Conservation (phyloP, 495 filamentous ascomycete species). For the Hypoxylon trugodes region DNA sequence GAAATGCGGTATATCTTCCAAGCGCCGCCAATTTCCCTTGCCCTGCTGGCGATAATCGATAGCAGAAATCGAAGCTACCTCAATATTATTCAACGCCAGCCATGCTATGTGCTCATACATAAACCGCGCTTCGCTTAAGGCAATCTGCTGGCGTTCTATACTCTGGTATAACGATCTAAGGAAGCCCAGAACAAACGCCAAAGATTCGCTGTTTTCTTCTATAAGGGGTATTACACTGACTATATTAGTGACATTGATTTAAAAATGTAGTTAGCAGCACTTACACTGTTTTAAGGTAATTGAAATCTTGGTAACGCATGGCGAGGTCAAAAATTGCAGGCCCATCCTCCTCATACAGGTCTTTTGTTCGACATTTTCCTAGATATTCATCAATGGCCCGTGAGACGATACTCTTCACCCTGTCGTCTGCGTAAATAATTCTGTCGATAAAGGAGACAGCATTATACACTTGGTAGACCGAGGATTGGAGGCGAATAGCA, state of each 20-base stretch:
- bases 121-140: neutral
- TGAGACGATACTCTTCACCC: neutral
- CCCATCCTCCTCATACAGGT: neutral
- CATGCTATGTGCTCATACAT: conserved; percentile 14
- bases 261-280: neutral
- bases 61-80: neutral
- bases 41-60: neutral
- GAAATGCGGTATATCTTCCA: too few species aligned
- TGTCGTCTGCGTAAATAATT: conserved; percentile 1
- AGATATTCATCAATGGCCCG: neutral
- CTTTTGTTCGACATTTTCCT: neutral
- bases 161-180: neutral
- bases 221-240: conserved; percentile 2
- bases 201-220: neutral
- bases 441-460: neutral
- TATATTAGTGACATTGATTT: neutral
- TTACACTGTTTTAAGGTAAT: conserved; percentile 6
- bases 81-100: neutral
- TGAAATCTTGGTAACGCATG: neutral
- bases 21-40: too few species aligned
- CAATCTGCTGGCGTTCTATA: neutral
- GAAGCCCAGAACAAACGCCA: conserved; percentile 5
- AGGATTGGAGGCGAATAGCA: neutral
- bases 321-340: conserved; percentile 1
- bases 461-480: neutral